A percentile compares a stretch with the other conserved stretches of the same genome.
Conservation (phyloP, 495 filamentous ascomycete genomes). For the Lentithecium fluviatile region DNA sequence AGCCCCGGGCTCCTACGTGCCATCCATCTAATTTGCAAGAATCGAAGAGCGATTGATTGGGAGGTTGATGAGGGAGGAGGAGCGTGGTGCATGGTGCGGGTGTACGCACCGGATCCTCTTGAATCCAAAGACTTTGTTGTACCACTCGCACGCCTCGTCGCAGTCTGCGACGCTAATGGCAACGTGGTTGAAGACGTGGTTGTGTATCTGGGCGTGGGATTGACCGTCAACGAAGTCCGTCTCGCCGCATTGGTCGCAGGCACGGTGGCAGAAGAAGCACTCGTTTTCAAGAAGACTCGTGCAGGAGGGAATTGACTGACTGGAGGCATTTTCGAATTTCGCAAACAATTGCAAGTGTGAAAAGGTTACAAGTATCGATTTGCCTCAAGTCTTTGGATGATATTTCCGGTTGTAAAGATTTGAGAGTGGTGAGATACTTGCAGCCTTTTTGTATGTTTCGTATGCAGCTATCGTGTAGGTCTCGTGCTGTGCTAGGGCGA, state of each 20-base stretch:
- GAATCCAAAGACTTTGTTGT: constrained; percentile 33
- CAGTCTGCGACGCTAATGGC: constrained; percentile 31
- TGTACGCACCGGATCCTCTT: constrained; percentile 25
- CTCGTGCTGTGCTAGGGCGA: too few relatives aligned
- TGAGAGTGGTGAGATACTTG: background rate
- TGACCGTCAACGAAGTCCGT: constrained; percentile 11
- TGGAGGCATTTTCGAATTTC: constrained; percentile 25
- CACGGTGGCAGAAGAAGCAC: background rate
- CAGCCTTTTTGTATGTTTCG: background rate
- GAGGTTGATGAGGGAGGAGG: background rate
- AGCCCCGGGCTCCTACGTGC: too few relatives aligned
- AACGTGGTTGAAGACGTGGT: constrained; percentile 39
- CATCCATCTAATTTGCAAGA: too few relatives aligned
- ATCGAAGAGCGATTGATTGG: background rate
- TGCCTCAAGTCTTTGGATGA: background rate
- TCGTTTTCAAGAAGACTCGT: constrained; percentile 25
- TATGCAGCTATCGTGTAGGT: background rate
- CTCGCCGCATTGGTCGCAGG: background rate
- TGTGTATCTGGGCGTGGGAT: constrained; percentile 16
- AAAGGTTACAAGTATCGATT: background rate
- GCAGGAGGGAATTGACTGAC: constrained; percentile 30
- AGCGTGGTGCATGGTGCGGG: background rate
- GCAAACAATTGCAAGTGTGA: background rate
- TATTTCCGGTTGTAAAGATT: too few relatives aligned
- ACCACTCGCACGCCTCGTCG: constrained; percentile 33